Evolutionary conservation across 768 basidiomycete species (phyloP).

Genomic region (Termitomyces heimii): DNA sequence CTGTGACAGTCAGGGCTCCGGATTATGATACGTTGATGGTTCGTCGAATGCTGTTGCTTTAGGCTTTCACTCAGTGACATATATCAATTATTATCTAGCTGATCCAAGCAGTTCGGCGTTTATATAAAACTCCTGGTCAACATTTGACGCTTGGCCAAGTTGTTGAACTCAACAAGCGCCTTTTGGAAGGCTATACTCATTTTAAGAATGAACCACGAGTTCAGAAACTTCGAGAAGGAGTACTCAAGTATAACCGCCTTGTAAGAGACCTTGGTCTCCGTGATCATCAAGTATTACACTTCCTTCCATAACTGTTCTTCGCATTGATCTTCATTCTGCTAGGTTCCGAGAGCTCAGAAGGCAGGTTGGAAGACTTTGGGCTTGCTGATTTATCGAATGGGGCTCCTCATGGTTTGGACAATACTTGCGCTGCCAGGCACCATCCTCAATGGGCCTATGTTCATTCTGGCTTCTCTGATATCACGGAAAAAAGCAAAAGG

Average conservation of each 20-base stretch:
- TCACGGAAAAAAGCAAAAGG: slow-evolving; percentile 89
- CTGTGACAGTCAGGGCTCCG: slow-evolving; percentile 91
- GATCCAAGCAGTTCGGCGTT: slow-evolving; percentile 88
- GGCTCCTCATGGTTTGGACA: slow-evolving; percentile 76
- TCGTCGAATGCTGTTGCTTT: slow-evolving; percentile 16
- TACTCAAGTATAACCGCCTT: slow-evolving; percentile 85
- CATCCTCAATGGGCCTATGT: slow-evolving; percentile 88
- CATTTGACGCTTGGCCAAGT: slow-evolving; percentile 93
- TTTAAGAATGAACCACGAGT: slow-evolving; percentile 92
- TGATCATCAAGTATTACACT: slow-evolving; percentile 72
- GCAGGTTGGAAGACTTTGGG: slow-evolving; percentile 85
- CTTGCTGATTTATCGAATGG: slow-evolving; percentile 75
- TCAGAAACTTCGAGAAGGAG: slow-evolving; percentile 70
- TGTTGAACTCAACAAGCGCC: slow-evolving; percentile 88
- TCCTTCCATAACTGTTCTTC: background rate
- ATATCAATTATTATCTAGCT: slow-evolving; percentile 46
- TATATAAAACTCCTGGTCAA: slow-evolving; percentile 93
- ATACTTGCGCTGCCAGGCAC: slow-evolving; percentile 85
- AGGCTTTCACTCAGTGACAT: background rate
- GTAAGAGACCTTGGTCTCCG: slow-evolving; percentile 86
- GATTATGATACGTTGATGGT: slow-evolving; percentile 99
- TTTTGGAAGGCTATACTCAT: slow-evolving; percentile 87
- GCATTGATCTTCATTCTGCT: background rate
- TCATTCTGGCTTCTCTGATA: slow-evolving; percentile 83
- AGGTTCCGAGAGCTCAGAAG: slow-evolving; percentile 86